phyloP scores from a whole-genome alignment of 2,329 filamentous ascomycete genomes.

The Fusarium stilboides region DNA sequence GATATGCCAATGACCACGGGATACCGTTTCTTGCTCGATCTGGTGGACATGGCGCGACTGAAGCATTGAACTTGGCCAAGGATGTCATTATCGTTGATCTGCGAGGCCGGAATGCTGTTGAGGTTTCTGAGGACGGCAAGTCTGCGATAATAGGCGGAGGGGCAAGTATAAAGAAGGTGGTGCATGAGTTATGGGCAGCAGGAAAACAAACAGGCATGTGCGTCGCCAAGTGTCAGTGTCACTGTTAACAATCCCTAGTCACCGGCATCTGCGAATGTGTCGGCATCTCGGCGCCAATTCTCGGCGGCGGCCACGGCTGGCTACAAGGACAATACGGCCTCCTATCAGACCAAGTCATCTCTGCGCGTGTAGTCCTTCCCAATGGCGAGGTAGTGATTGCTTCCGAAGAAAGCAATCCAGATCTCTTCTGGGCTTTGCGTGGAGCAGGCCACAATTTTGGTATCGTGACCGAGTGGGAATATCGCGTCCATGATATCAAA shows the following conservation, averaged over 20 bases:
- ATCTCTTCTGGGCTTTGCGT: constrained; percentile 60
- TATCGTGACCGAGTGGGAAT: constrained; percentile 60
- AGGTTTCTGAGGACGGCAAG: constrained; percentile 1
- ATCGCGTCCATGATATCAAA: constrained; percentile 62
- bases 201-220: constrained; percentile 35
- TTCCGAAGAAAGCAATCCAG: constrained; percentile 5
- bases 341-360: constrained; percentile 30
- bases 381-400: constrained; percentile 25
- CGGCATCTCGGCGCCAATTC: constrained; percentile 46
- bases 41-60: constrained; percentile 32
- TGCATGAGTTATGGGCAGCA: constrained; percentile 13
- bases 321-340: constrained; percentile 34
- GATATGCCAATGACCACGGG: constrained; percentile 24
- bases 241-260: constrained; percentile 21
- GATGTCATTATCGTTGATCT: constrained; percentile 29
- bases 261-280: constrained; percentile 49
- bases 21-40: constrained; percentile 33
- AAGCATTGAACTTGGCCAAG: constrained; percentile 27
- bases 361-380: constrained; percentile 23
- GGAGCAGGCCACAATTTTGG: constrained; percentile 71
- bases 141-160: constrained; percentile 23
- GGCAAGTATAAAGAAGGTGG: constrained; percentile 25
- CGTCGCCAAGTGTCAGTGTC: neutral
- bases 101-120: constrained; percentile 3
- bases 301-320: constrained; percentile 39